Percentiles rank a stretch among this genome's conserved stretches.
phyloP scores from a whole-genome alignment of 1,284 basidiomycete species.

The Coriolopsis trogii region DNA sequence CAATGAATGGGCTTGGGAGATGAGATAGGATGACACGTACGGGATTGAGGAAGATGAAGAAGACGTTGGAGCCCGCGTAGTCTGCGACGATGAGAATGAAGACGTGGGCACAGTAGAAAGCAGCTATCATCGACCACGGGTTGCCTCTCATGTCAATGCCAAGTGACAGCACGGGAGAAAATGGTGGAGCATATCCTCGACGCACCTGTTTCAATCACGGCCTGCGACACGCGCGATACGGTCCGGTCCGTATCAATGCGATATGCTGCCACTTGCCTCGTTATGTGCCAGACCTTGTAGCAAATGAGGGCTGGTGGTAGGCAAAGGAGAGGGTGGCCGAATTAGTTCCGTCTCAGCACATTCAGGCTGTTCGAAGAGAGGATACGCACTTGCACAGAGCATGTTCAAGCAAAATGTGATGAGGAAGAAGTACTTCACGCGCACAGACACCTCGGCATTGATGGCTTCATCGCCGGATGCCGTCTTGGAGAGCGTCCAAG shows the following conservation, averaged over 20 bases:
- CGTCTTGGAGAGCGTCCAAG: background rate
- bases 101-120: conserved; percentile 7
- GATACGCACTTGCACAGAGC: conserved; percentile 2
- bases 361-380: background rate
- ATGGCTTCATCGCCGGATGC: background rate
- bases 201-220: conserved; percentile 5
- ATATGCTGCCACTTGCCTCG: background rate
- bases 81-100: conserved; percentile 7
- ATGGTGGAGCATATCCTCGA: background rate
- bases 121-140: too few relatives aligned
- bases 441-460: background rate
- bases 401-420: conserved; percentile 11
- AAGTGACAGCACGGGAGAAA: background rate
- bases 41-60: conserved; percentile 9
- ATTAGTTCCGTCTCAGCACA: background rate
- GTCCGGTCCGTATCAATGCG: background rate
- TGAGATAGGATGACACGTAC: background rate
- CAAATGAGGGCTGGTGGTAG: conserved; percentile 5
- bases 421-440: conserved; percentile 10
- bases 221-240: background rate
- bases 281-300: background rate
- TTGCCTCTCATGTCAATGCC: too few relatives aligned
- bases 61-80: background rate
- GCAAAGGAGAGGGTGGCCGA: background rate
- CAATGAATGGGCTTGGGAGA: background rate